Evolutionary conservation across 2,329 filamentous ascomycete species (phyloP).

Genomic region (Bipolaris gigantea): DNA sequence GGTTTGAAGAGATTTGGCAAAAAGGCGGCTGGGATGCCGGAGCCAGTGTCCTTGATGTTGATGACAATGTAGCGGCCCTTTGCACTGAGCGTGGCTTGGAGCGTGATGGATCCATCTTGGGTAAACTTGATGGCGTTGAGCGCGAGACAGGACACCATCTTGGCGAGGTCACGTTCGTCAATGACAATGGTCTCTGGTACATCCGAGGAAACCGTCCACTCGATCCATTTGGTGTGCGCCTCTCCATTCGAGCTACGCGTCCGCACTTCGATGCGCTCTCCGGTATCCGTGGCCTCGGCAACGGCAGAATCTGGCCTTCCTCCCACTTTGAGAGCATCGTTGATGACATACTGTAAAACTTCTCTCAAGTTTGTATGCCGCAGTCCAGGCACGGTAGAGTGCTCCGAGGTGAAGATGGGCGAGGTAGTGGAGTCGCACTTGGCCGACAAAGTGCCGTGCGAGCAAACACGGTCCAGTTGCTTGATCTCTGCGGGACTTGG

Average conservation of each 20-base stretch:
- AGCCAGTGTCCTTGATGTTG: slow-evolving; percentile 66
- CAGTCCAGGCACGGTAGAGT: slow-evolving; percentile 51
- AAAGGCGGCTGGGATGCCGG: slow-evolving; percentile 68
- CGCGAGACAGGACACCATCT: slow-evolving; percentile 65
- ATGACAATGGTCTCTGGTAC: slow-evolving; percentile 60
- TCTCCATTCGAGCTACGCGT: slow-evolving; percentile 50
- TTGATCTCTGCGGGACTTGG: slow-evolving; percentile 17
- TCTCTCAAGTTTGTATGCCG: slow-evolving; percentile 54
- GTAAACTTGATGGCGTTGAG: slow-evolving; percentile 73
- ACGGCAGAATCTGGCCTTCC: slow-evolving; percentile 57
- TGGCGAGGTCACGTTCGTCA: slow-evolving; percentile 65
- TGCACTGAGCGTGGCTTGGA: slow-evolving; percentile 57
- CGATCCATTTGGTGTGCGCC: slow-evolving; percentile 51
- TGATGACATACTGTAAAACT: slow-evolving; percentile 56
- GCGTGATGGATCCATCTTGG: slow-evolving; percentile 62
- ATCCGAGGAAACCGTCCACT: slow-evolving; percentile 54
- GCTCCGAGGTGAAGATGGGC: slow-evolving; percentile 41
- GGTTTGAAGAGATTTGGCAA: slow-evolving; percentile 69
- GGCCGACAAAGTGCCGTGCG: slow-evolving; percentile 24
- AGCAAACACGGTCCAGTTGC: slow-evolving; percentile 26
- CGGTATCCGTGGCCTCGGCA: slow-evolving; percentile 50
- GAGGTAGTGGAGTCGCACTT: slow-evolving; percentile 34
- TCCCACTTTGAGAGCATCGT: slow-evolving; percentile 56
- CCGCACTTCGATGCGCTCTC: slow-evolving; percentile 54
- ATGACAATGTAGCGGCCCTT: slow-evolving; percentile 61